Evolutionary conservation across 768 basidiomycete genomes (phyloP).

Genomic region (Pulveroboletus sp.): DNA sequence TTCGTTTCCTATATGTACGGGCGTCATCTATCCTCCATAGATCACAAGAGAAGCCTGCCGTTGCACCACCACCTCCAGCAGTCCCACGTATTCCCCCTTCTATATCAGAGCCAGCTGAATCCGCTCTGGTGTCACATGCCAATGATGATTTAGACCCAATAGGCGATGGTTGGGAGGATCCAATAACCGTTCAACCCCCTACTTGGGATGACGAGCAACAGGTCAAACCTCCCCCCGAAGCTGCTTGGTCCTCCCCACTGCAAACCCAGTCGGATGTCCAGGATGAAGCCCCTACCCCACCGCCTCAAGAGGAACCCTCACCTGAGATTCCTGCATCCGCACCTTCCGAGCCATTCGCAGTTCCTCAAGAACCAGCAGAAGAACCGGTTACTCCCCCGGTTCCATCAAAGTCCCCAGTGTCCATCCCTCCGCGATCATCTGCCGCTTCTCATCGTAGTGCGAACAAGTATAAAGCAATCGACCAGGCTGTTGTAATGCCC

Average conservation of each 20-base stretch:
- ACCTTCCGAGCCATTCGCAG: slow-evolving; percentile 14
- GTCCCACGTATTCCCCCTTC: slow-evolving; percentile 16
- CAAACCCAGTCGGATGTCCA: slow-evolving; percentile 22
- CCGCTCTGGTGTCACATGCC: slow-evolving; percentile 27
- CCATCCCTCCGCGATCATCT: slow-evolving; percentile 50
- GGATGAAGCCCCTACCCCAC: slow-evolving; percentile 14
- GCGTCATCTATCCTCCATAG: slow-evolving; percentile 31
- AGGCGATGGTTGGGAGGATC: slow-evolving; percentile 60
- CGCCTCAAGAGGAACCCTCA: slow-evolving; percentile 33
- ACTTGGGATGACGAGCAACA: slow-evolving; percentile 70
- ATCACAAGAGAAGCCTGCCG: slow-evolving; percentile 59
- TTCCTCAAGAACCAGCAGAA: slow-evolving; percentile 16
- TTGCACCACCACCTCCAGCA: slow-evolving; percentile 34
- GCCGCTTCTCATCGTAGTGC: slow-evolving; percentile 50
- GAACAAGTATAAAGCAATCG: slow-evolving; percentile 65
- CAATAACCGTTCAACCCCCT: slow-evolving; percentile 62
- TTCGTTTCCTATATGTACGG: not conserved
- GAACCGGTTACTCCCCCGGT: slow-evolving; percentile 30
- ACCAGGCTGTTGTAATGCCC: slow-evolving; percentile 81
- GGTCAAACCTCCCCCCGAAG: slow-evolving; percentile 29
- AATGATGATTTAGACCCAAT: slow-evolving; percentile 34
- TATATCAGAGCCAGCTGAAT: slow-evolving; percentile 20
- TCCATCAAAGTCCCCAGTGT: slow-evolving; percentile 39
- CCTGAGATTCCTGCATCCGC: slow-evolving; percentile 16
- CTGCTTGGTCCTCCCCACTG: slow-evolving; percentile 31